Percentiles rank a stretch among this genome's conserved stretches.
phyloP scores from a whole-genome alignment of 306 rosid genomes.

The Sicyos edulis region DNA sequence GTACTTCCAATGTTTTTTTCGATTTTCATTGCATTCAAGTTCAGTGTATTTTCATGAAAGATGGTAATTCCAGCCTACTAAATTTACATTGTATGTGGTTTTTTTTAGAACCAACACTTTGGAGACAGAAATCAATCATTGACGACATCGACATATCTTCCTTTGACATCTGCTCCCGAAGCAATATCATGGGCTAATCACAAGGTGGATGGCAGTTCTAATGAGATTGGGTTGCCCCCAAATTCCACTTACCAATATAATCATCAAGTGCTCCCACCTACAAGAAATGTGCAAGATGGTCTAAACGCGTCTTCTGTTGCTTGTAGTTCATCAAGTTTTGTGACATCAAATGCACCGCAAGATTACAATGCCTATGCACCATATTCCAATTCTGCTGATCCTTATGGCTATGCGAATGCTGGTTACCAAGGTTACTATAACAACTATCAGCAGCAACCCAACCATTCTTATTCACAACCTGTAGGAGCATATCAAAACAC shows the following conservation, averaged over 20 bases:
- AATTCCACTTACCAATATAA: conserved; percentile 68
- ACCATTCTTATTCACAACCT: conserved; percentile 78
- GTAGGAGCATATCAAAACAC: conserved; percentile 99
- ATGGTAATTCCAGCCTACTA: background rate
- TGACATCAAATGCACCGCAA: conserved; percentile 76
- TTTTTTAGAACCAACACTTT: conserved; percentile 46
- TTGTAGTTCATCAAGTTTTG: conserved; percentile 81
- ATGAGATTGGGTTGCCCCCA: conserved; percentile 55
- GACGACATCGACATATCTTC: conserved; percentile 39
- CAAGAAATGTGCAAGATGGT: conserved; percentile 55
- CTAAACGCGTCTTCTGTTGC: conserved; percentile 52
- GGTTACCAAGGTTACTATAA: conserved; percentile 79
- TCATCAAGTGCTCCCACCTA: conserved; percentile 60
- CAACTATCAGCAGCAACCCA: conserved; percentile 86
- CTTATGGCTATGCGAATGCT: conserved; percentile 81
- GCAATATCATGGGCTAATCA: conserved; percentile 57
- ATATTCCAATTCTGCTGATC: conserved; percentile 72
- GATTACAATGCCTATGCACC: conserved; percentile 79
- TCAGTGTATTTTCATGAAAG: background rate
- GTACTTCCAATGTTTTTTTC: background rate
- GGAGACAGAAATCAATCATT: conserved; percentile 54
- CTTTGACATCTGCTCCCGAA: conserved; percentile 53
- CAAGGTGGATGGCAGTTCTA: conserved; percentile 39
- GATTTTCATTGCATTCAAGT: background rate
- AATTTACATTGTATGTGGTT: background rate